Base-by-base conservation (phyloP, 495 filamentous ascomycete genomes). In the Aspergillus sclerotiicarbonarius region DNA sequence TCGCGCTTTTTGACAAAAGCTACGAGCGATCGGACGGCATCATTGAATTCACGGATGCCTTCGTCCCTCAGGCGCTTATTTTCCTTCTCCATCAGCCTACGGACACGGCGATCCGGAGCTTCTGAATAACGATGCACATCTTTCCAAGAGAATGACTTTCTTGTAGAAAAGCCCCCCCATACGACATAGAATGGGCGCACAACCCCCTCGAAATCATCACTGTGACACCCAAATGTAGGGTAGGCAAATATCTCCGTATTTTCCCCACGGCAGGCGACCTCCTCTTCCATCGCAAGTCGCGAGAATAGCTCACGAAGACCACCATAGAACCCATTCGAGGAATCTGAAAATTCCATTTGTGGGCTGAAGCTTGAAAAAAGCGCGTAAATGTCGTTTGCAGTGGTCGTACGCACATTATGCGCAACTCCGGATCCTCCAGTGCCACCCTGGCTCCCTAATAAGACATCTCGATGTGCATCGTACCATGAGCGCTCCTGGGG, bases 401-500 rank as follows among this genome's bases (percentile, higher is more conserved):
- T 92, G 12, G 91, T 96, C 60, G 93, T 72, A 8, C 80, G 81
- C 32, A 83, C 74, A 64, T 89, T 83, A 53, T 87, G 76, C 29
- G 85, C 84, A 62, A 83, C 89, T 43, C 79, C 72, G 32, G 73
- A 70, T 69, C 71, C 43, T 70, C 78, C 59, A 46, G 60, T 25
- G 18, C 33, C 59, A 21, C 67, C 68, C 51, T 83, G 79, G 13
- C 83, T 86, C 2, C 84, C 80, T 51, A 97, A 76, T 49, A 98
- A 91, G 13, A 85, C 86, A 60, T 91, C 87, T 51, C 90, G 87
- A 65, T 99, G 94, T 20, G 91, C 89, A 66, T 99, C 93, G 71
- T 99, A 99, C 94, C 94, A 98, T 8, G 92, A 87, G 47, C 95
- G 85, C 69, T 99, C 94, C 69, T 98, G 92, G 8, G 90, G 85